Evolutionary conservation across 192 early-diverging fungal species (phyloP).

Genomic region (Anaeromyces robustus): DNA sequence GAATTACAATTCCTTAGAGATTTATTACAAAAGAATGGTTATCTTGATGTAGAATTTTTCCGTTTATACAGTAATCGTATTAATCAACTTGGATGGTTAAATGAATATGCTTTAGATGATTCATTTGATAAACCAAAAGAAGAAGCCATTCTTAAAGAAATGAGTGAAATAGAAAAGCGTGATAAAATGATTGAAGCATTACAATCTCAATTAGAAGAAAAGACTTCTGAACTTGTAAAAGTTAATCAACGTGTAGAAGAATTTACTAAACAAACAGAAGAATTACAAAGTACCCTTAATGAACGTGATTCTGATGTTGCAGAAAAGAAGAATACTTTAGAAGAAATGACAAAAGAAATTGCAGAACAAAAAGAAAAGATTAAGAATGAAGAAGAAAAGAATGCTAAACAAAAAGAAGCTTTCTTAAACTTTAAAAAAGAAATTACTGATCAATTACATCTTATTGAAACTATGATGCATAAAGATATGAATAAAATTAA

Average conservation of each 20-base stretch:
- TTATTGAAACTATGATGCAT: background rate
- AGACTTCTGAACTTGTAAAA: background rate
- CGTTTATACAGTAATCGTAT: background rate
- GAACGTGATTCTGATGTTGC: background rate
- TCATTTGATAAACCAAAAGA: background rate
- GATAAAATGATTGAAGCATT: background rate
- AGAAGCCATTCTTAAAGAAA: background rate
- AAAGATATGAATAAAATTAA: background rate
- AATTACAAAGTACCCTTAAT: background rate
- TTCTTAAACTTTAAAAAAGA: background rate
- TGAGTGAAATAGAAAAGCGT: background rate
- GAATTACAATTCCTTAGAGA: background rate
- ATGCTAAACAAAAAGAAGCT: background rate
- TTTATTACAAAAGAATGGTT: background rate
- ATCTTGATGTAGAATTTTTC: background rate
- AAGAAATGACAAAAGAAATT: background rate
- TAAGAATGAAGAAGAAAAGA: background rate
- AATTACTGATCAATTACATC: background rate
- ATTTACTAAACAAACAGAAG: background rate
- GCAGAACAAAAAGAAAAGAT: background rate
- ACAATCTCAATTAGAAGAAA: background rate
- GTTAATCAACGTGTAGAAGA: background rate
- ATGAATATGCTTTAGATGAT: background rate
- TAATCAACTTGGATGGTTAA: background rate
- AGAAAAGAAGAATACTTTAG: background rate